These are phyloP conservation scores for Haematococcus sp. DNA, from an alignment of 139 green algal genomes.

Conservation along the genomic window DNA sequence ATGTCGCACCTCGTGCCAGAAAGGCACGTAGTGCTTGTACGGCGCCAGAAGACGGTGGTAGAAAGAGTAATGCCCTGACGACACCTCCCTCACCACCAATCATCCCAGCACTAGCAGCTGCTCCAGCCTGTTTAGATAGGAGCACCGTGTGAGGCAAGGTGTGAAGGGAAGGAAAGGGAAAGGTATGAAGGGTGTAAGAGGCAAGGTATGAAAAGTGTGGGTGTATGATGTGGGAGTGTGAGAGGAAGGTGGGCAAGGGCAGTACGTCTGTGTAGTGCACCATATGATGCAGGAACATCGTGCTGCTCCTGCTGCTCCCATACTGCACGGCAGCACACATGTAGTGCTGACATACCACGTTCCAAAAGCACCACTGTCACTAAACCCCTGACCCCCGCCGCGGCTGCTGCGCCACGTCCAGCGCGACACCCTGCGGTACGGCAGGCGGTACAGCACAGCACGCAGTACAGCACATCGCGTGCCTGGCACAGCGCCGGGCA, in stretches of 20 bases:
- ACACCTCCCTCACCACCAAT: conserved; percentile 37
- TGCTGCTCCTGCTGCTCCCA: no score
- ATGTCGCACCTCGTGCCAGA: conserved; percentile 18
- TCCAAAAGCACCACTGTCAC: no score
- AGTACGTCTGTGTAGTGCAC: no score
- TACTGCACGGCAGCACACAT: no score
- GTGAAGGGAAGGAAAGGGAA: background rate
- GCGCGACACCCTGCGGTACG: no score
- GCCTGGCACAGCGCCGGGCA: no score
- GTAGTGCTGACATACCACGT: no score
- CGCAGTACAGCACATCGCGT: no score
- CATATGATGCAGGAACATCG: no score
- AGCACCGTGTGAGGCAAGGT: background rate
- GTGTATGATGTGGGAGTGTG: background rate
- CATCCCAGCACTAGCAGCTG: conserved; percentile 31
- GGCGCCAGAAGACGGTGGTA: conserved; percentile 41
- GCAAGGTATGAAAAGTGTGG: no score
- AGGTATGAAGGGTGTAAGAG: background rate
- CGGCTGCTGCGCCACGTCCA: conserved; percentile 18
- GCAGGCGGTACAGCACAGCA: no score
- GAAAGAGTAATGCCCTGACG: conserved; percentile 29
- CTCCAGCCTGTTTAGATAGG: conserved; percentile 24
- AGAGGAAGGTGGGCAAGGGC: background rate
- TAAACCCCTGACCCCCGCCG: no score
- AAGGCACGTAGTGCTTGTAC: conserved; percentile 33